Conservation (phyloP, 2,329 filamentous ascomycete species). For the Sporothrix brunneoviolacea region DNA sequence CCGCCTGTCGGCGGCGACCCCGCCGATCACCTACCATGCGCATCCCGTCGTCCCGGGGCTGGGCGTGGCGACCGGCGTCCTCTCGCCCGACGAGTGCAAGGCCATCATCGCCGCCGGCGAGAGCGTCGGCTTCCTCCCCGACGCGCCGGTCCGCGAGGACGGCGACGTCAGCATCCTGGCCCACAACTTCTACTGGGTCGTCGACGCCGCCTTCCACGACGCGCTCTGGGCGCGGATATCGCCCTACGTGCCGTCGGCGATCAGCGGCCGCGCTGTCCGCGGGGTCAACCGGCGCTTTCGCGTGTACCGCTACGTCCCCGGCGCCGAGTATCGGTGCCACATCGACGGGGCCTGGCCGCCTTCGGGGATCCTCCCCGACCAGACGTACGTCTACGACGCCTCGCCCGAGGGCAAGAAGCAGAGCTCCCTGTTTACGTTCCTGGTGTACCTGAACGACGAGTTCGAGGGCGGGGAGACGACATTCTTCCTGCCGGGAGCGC, state of each 20-base stretch:
- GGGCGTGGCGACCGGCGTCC: constrained; percentile 51
- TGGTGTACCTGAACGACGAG: constrained; percentile 65
- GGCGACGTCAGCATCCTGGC: constrained; percentile 59
- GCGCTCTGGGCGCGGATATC: constrained; percentile 56
- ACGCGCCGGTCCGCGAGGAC: constrained; percentile 60
- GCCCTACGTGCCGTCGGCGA: constrained; percentile 46
- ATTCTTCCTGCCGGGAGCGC: constrained; percentile 58
- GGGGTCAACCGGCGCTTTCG: constrained; percentile 65
- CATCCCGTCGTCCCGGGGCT: constrained; percentile 60
- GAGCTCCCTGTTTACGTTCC: constrained; percentile 62
- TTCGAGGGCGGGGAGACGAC: constrained; percentile 67
- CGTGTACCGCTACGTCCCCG: constrained; percentile 66
- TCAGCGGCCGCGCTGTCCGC: constrained; percentile 51
- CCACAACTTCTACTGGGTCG: constrained; percentile 69
- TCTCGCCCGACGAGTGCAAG: constrained; percentile 55
- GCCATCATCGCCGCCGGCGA: constrained; percentile 62
- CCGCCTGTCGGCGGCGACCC: constrained; percentile 36
- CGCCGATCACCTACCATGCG: constrained; percentile 45
- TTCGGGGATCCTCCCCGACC: constrained; percentile 52
- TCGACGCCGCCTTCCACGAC: constrained; percentile 57
- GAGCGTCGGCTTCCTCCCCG: constrained; percentile 57
- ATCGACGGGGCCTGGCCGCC: constrained; percentile 70
- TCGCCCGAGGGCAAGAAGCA: constrained; percentile 54
- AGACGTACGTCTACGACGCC: constrained; percentile 59
- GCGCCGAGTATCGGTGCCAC: constrained; percentile 64